Percentiles rank a stretch among this genome's conserved stretches.
phyloP scores from a whole-genome alignment of 2,329 filamentous ascomycete genomes.

The Arachnomyces sp. region DNA sequence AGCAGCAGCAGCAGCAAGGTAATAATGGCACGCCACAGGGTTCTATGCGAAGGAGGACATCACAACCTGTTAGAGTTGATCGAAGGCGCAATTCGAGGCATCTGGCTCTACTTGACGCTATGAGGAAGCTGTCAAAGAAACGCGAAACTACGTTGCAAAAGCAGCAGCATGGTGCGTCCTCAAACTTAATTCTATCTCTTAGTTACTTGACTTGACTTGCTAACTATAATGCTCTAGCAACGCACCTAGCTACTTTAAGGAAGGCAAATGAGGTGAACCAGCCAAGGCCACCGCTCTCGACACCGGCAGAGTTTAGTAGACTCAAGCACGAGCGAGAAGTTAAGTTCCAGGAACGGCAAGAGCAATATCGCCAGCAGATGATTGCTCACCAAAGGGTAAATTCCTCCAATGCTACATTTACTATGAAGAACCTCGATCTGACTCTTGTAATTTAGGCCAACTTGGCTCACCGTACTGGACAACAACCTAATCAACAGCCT shows the following conservation, averaged over 20 bases:
- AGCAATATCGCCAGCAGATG: constrained; percentile 57
- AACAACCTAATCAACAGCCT: constrained; percentile 34
- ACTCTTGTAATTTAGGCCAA: constrained; percentile 25
- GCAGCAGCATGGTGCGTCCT: constrained; percentile 60
- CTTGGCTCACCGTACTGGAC: constrained; percentile 35
- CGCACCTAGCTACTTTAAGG: constrained; percentile 66
- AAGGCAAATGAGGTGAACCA: constrained; percentile 66
- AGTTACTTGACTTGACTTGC: background rate
- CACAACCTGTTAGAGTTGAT: constrained; percentile 72
- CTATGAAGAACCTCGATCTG: constrained; percentile 8
- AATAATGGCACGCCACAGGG: constrained; percentile 46
- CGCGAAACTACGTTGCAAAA: constrained; percentile 78
- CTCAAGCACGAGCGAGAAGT: constrained; percentile 82
- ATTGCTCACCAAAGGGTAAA: constrained; percentile 46
- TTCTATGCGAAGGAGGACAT: constrained; percentile 59
- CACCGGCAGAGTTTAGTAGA: constrained; percentile 82
- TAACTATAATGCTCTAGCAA: constrained; percentile 35
- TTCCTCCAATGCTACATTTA: constrained; percentile 3
- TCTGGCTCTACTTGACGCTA: constrained; percentile 80
- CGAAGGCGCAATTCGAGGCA: constrained; percentile 79
- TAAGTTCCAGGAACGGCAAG: constrained; percentile 48
- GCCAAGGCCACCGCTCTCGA: constrained; percentile 54
- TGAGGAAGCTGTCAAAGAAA: constrained; percentile 93
- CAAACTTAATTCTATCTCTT: constrained; percentile 1
- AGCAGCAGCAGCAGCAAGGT: constrained; percentile 44